Base-by-base conservation (phyloP, 2,329 filamentous ascomycete species). In the Cladosporium cucumerinum region DNA sequence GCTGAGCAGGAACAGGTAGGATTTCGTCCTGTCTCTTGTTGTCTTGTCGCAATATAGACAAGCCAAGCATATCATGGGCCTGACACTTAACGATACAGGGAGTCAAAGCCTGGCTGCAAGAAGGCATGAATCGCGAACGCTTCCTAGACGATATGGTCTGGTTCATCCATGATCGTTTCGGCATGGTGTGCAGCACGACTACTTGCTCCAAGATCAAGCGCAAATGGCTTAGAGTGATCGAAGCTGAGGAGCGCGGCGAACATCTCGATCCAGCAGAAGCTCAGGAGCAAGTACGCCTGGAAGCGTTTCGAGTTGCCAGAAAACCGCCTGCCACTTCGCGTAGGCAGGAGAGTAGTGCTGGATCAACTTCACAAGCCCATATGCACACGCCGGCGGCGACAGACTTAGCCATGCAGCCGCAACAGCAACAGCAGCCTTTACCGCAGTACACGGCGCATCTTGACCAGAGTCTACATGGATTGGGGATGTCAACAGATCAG, bases 181-280 rank as follows among this genome's bases (percentile, higher is more conserved):
- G 69, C 59, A 73, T 74, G 52, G 72, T 75, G 55, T 75, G 73
- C 66, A 72, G 69, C 61, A 75, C 73, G 11, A 75, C 73, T 1
- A 75, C 73, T n/a, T 74, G 74, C 72, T 74, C 71, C 28, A 75
- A 75, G 66, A 69, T 75, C 68, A 73, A 74, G 67, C 72, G 73
- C 7, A 75, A 75, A 63, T 75, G 73, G 73, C 59, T 74, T 16
- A 69, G 67, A 39, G 73, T 74, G 7, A 74, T 75, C 49, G 73
- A 75, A 46, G 69, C 66, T 57, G 73, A 75, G 55, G 73, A 74
- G 48, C 68, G 63, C 26, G 73, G 73, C 62, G 68, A 68, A 16
- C 71, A 70, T 5, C 68, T 75, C 18, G 73, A 75, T 58, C 61
- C 61, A 8, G 61, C 61, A 18, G 61, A 48, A 12, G 61, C 61